Conservation (phyloP, 164 flowering plant species). For the Malania oleifera region DNA sequence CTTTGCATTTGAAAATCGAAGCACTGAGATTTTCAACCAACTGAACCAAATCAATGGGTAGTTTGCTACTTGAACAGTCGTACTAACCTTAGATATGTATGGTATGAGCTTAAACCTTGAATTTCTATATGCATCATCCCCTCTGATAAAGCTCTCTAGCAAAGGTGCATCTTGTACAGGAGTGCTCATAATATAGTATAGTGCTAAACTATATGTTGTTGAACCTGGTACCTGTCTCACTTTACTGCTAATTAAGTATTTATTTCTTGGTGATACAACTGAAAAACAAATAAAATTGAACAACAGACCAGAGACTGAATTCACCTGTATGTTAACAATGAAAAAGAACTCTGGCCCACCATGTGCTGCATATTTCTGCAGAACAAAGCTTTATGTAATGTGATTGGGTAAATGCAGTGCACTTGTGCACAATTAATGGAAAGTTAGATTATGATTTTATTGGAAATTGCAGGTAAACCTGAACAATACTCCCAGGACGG, state of each 20-base stretch:
- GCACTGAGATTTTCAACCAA: not conserved
- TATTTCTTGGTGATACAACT: not conserved
- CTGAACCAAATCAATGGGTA: not conserved
- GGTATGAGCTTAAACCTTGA: conserved; percentile 95
- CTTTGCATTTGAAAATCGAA: not conserved
- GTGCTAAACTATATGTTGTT: conserved; percentile 57
- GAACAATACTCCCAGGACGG: conserved; percentile 72
- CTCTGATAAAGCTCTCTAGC: conserved; percentile 65
- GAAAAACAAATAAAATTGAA: not conserved
- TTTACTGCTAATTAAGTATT: conserved; percentile 4
- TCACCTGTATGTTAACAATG: conserved; percentile 82
- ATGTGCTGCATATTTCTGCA: conserved; percentile 69
- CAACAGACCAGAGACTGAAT: not conserved
- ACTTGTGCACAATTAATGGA: not conserved
- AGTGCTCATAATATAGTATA: conserved; percentile 66
- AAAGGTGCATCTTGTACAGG: conserved; percentile 63
- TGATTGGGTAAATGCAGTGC: not conserved
- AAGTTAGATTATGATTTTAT: not conserved
- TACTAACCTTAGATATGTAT: conserved; percentile 75
- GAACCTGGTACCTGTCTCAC: conserved; percentile 74
- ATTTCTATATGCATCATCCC: conserved; percentile 83
- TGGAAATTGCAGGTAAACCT: conserved; percentile 33
- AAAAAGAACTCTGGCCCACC: conserved; percentile 90
- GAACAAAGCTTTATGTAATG: conserved; percentile 9
- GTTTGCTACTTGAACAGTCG: conserved; percentile 43